Evolutionary conservation across 2,329 filamentous ascomycete genomes (phyloP).

Genomic region (Aspergillus persii): DNA sequence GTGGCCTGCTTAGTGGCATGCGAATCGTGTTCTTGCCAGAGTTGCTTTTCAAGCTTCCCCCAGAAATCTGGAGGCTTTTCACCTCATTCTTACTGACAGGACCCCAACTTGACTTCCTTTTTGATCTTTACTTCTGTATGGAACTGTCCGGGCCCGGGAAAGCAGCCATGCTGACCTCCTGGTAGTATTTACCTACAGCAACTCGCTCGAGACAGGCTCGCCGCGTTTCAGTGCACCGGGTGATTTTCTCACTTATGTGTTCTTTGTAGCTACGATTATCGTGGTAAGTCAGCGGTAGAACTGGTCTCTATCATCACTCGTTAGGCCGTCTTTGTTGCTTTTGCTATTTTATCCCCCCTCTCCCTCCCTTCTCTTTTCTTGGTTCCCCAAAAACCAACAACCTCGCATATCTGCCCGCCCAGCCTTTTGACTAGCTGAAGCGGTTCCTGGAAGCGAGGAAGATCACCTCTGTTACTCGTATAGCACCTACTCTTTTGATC

Average conservation of each 20-base stretch:
- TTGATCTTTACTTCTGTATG: constrained; percentile 72
- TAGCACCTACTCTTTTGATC: constrained; percentile 59
- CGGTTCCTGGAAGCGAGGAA: constrained; percentile 84
- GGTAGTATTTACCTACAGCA: constrained; percentile 72
- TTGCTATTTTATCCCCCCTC: constrained; percentile 1
- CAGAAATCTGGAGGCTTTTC: constrained; percentile 59
- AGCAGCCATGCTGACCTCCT: constrained; percentile 30
- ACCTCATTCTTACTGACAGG: constrained; percentile 61
- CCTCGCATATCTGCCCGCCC: constrained; percentile 79
- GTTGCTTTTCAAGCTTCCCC: constrained; percentile 56
- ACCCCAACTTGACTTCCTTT: constrained; percentile 56
- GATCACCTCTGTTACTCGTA: constrained; percentile 67
- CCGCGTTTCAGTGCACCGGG: constrained; percentile 71
- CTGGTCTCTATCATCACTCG: constrained; percentile 19
- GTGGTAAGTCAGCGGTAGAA: constrained; percentile 64
- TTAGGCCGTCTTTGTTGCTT: not conserved
- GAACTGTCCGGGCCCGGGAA: constrained; percentile 17
- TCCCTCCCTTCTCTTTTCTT: constrained; percentile 18
- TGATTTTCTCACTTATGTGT: constrained; percentile 76
- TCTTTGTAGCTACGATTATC: constrained; percentile 69
- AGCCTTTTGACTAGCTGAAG: constrained; percentile 64
- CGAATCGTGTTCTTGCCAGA: constrained; percentile 55
- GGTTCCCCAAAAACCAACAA: constrained; percentile 24
- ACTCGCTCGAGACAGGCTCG: constrained; percentile 68
- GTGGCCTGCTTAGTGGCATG: constrained; percentile 52